These are phyloP conservation scores for Calonectria hawksworthii DNA, from an alignment of 2,329 filamentous ascomycete species.

Conservation along the genomic window DNA sequence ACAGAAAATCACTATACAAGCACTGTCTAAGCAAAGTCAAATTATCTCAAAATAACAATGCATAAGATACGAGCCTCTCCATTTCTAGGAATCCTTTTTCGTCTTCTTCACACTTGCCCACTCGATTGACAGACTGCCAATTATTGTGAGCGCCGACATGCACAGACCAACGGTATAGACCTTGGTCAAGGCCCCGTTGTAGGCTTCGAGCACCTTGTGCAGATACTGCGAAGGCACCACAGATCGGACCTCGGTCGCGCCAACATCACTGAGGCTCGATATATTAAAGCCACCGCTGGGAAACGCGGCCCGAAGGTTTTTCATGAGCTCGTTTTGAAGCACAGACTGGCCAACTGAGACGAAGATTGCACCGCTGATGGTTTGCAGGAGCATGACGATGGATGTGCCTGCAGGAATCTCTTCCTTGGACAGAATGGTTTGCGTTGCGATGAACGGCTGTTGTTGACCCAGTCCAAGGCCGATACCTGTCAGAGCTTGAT, in stretches of 20 bases:
- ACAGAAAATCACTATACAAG: background rate
- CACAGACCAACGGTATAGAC: conserved; percentile 1
- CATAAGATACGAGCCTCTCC: background rate
- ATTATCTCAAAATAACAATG: background rate
- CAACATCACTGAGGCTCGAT: background rate
- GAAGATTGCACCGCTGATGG: conserved; percentile 59
- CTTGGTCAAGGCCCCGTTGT: conserved; percentile 7
- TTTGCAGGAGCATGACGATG: conserved; percentile 49
- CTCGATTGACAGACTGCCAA: background rate
- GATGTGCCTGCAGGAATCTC: conserved; percentile 54
- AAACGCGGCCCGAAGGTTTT: conserved; percentile 14
- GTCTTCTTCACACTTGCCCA: conserved; percentile 5
- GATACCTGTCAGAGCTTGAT: conserved; percentile 52
- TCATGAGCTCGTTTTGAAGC: conserved; percentile 62
- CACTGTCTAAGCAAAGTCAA: background rate
- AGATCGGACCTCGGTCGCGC: background rate
- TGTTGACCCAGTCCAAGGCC: conserved; percentile 59
- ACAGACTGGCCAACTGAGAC: conserved; percentile 63
- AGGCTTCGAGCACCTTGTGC: background rate
- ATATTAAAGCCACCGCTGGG: background rate
- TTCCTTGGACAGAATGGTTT: conserved; percentile 47
- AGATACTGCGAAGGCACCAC: background rate
- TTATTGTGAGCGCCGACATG: conserved; percentile 5
- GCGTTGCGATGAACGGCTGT: conserved; percentile 61
- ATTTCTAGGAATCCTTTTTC: background rate